Evolutionary conservation across 495 filamentous ascomycete genomes (phyloP).

Genomic region (Staphylotrichum longicolle): DNA sequence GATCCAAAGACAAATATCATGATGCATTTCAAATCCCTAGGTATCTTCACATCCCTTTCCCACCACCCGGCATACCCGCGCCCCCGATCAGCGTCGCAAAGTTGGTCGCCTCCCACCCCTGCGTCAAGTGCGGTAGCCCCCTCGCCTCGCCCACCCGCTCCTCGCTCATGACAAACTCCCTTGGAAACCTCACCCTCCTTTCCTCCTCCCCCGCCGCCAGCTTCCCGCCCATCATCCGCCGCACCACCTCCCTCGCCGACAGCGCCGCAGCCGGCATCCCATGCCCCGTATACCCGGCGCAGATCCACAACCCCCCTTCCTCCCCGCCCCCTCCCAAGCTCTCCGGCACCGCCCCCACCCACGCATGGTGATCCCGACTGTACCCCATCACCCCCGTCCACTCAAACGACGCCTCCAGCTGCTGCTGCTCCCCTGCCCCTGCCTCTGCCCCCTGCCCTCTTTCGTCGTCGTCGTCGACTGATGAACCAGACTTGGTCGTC

Average conservation of each 20-base stretch:
- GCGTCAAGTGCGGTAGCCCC: slow-evolving; percentile 14
- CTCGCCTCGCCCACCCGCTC: slow-evolving; percentile 36
- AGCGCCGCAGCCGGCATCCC: slow-evolving; percentile 79
- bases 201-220: not conserved
- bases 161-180: slow-evolving; percentile 47
- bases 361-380: slow-evolving; percentile 64
- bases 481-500: no score
- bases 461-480: no score
- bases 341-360: slow-evolving; percentile 59
- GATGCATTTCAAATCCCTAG: not conserved
- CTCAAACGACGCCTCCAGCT: slow-evolving; percentile 56
- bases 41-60: not conserved
- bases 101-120: slow-evolving; percentile 26
- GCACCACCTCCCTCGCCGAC: slow-evolving; percentile 62
- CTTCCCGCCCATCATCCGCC: slow-evolving; percentile 55
- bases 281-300: slow-evolving; percentile 68
- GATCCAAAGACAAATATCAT: no score
- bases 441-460: slow-evolving; percentile 23
- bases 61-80: not conserved
- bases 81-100: slow-evolving; percentile 17
- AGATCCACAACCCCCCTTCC: slow-evolving; percentile 44
- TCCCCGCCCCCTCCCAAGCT: slow-evolving; percentile 38
- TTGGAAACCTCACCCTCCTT: slow-evolving; percentile 36
- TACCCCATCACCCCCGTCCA: slow-evolving; percentile 89
- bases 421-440: slow-evolving; percentile 10